Percentiles rank a stretch among this genome's conserved stretches.
Evolutionary conservation across 225 moss, liverwort and hornwort genomes (phyloP).

Genomic region (Rhytidiadelphus loreus): DNA sequence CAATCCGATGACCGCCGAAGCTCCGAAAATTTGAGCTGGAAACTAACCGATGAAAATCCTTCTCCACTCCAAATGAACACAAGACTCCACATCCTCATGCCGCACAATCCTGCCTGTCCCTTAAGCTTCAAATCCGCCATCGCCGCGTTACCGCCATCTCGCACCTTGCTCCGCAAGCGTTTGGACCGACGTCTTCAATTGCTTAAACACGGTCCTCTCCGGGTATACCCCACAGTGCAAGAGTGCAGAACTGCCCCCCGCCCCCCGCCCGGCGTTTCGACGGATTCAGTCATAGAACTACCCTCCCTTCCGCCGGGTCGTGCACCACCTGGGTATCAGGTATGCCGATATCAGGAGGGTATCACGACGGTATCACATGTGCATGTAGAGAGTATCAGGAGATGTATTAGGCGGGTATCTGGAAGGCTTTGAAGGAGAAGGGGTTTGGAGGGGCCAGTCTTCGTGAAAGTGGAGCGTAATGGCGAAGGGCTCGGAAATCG

Average conservation of each 20-base stretch:
- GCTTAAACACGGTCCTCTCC: background rate
- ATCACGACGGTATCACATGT: background rate
- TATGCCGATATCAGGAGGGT: background rate
- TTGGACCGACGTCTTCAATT: background rate
- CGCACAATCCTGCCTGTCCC: background rate
- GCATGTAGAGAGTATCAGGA: background rate
- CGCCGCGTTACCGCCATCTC: background rate
- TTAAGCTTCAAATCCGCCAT: background rate
- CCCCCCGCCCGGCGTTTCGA: background rate
- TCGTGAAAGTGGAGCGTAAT: background rate
- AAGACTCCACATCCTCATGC: background rate
- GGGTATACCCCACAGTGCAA: background rate
- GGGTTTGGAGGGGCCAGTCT: background rate
- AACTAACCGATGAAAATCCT: background rate
- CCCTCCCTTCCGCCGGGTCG: background rate
- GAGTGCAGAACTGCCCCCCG: background rate
- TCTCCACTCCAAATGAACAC: background rate
- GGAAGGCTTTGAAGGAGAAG: background rate
- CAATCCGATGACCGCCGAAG: background rate
- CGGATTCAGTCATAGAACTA: background rate
- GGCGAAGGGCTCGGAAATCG: background rate
- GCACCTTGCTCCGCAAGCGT: slow-evolving; percentile 1
- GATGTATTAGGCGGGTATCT: background rate
- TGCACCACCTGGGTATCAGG: background rate
- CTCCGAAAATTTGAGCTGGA: background rate